phyloP scores from a whole-genome alignment of 345 rosid species.

The Lepidium didymum region DNA sequence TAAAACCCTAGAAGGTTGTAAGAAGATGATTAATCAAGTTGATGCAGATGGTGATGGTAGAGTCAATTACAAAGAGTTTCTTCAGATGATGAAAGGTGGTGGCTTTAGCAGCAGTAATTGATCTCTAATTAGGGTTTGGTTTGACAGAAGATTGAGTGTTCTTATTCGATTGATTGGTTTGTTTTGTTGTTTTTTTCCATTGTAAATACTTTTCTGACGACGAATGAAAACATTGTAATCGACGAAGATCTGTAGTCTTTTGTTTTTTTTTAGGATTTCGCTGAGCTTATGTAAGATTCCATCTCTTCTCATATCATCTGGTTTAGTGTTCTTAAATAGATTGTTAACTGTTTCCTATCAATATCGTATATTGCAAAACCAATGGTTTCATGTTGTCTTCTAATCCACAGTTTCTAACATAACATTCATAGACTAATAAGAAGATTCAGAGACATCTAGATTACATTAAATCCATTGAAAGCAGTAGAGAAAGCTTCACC shows the following conservation, averaged over 20 bases:
- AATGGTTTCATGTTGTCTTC: not conserved
- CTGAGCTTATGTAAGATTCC: conserved; percentile 9
- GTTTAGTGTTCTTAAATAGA: conserved; percentile 1
- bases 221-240: conserved; percentile 2
- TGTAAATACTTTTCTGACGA: conserved; percentile 16
- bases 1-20: conserved; percentile 21
- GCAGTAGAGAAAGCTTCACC: not conserved
- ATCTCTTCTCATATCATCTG: not conserved
- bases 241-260: not conserved
- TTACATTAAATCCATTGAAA: not conserved
- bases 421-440: conserved; percentile 1
- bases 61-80: conserved; percentile 30
- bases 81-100: conserved; percentile 34
- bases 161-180: conserved; percentile 21
- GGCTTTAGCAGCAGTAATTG: conserved; percentile 20
- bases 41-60: conserved; percentile 34
- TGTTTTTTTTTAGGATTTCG: not conserved
- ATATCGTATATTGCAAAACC: not conserved
- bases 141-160: not conserved
- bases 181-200: conserved; percentile 1
- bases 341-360: not conserved
- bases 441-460: not conserved
- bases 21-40: conserved; percentile 33
- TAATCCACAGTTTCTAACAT: not conserved
- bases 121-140: conserved; percentile 8